Percentiles rank a stretch among this genome's conserved stretches.
phyloP scores from a whole-genome alignment of 768 basidiomycete species.

The Sistotremastrum suecicum region DNA sequence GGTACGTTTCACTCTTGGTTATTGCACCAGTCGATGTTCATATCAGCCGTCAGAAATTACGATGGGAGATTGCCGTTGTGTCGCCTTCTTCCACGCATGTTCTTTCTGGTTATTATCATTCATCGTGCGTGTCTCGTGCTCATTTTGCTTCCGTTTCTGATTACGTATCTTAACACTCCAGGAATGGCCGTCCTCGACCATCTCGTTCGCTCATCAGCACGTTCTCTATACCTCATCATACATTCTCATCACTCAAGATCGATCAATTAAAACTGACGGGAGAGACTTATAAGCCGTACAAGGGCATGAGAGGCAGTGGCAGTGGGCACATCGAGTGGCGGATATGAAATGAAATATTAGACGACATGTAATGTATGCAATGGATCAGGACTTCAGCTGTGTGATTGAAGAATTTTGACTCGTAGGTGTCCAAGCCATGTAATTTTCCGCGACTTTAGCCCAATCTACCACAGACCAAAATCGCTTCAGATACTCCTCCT shows the following conservation, averaged over 20 bases:
- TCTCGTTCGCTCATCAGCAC: constrained; percentile 60
- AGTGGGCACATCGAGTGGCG: constrained; percentile 54
- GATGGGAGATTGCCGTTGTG: constrained; percentile 65
- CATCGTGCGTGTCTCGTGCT: constrained; percentile 29
- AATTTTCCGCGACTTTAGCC: constrained; percentile 32
- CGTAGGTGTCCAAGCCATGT: neutral
- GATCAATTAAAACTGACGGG: constrained; percentile 72
- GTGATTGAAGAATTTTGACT: too few relatives aligned
- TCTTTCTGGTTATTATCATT: constrained; percentile 65
- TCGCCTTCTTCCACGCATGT: constrained; percentile 54
- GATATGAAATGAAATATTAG: too few relatives aligned
- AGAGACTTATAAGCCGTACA: constrained; percentile 82
- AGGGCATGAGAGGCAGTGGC: constrained; percentile 65
- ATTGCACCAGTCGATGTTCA: neutral
- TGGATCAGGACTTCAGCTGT: too few relatives aligned
- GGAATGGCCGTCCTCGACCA: constrained; percentile 38
- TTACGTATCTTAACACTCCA: constrained; percentile 8
- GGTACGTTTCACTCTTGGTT: constrained; percentile 21
- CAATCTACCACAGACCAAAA: constrained; percentile 82
- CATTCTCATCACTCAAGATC: constrained; percentile 70
- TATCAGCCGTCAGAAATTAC: constrained; percentile 34
- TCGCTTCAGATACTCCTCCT: constrained; percentile 69
- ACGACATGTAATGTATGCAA: too few relatives aligned
- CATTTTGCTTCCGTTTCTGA: constrained; percentile 1
- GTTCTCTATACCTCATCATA: constrained; percentile 57